phyloP scores from a whole-genome alignment of 306 rosid genomes.

The Vigna mungo region DNA sequence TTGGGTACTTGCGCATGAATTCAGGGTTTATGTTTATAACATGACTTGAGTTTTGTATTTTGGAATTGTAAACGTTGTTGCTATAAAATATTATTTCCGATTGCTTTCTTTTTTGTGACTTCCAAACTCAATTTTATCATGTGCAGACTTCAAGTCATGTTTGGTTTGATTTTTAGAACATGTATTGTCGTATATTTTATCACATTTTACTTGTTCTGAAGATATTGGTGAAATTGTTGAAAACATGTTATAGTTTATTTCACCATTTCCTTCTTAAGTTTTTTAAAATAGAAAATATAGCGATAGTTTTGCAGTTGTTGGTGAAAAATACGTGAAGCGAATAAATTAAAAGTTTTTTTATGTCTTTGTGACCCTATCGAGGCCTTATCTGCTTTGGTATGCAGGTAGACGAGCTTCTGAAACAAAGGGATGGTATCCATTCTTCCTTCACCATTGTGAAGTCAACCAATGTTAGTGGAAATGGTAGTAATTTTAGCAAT shows the following conservation, averaged over 20 bases:
- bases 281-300: background rate
- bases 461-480: conserved; percentile 48
- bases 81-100: background rate
- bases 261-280: background rate
- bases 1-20: background rate
- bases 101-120: background rate
- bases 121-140: background rate
- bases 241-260: background rate
- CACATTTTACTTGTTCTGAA: conserved; percentile 13
- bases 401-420: conserved; percentile 98
- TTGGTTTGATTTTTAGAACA: background rate
- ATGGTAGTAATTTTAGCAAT: conserved; percentile 63
- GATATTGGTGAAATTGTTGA: background rate
- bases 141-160: background rate
- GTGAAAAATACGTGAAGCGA: background rate
- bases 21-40: background rate
- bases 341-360: background rate
- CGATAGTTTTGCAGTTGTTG: background rate
- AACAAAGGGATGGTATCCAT: conserved; percentile 85
- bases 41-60: background rate
- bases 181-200: background rate
- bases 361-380: conserved; percentile 9
- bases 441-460: conserved; percentile 70
- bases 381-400: conserved; percentile 15
- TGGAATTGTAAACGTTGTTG: background rate